Percentiles rank a stretch among this genome's conserved stretches.
Conservation (phyloP, 2,329 filamentous ascomycete genomes). For the Dothideomycetes sp. region DNA sequence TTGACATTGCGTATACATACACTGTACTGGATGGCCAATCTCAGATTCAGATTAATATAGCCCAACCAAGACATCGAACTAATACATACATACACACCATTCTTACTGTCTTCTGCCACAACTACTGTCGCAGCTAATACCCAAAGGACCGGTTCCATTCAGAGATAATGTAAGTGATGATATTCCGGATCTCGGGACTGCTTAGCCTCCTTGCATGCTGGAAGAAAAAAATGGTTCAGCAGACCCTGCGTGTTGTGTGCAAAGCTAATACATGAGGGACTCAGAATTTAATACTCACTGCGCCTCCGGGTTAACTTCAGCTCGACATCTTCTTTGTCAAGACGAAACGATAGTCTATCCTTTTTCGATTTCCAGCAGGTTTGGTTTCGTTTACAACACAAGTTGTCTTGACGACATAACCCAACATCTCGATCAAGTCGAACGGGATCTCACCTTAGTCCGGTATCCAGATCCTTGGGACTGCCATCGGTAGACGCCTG, state of each 20-base stretch:
- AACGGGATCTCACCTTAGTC: slow-evolving; percentile 13
- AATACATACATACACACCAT: slow-evolving; percentile 9
- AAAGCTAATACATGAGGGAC: slow-evolving; percentile 7
- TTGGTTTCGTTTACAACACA: background rate
- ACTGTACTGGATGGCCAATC: slow-evolving; percentile 11
- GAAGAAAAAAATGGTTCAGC: slow-evolving; percentile 6
- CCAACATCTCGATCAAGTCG: slow-evolving; percentile 6
- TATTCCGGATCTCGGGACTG: slow-evolving; percentile 10
- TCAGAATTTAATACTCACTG: slow-evolving; percentile 11
- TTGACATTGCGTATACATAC: slow-evolving; percentile 10
- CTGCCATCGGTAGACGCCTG: slow-evolving; percentile 25
- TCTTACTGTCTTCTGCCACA: slow-evolving; percentile 11
- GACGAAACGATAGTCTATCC: slow-evolving; percentile 13
- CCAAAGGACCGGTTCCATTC: slow-evolving; percentile 12
- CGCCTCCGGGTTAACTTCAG: slow-evolving; percentile 11
- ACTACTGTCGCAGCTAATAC: slow-evolving; percentile 13
- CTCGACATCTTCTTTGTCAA: slow-evolving; percentile 9
- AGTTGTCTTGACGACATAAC: slow-evolving; percentile 13
- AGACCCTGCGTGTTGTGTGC: slow-evolving; percentile 1
- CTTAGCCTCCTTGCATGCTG: slow-evolving; percentile 9
- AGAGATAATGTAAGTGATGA: slow-evolving; percentile 13
- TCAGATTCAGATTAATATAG: slow-evolving; percentile 5
- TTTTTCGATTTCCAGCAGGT: background rate
- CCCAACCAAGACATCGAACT: slow-evolving; percentile 13
- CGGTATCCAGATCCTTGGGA: slow-evolving; percentile 22